These are phyloP conservation scores for Calonectria leucothoes DNA, from an alignment of 2,329 filamentous ascomycete species.

Conservation along the genomic window DNA sequence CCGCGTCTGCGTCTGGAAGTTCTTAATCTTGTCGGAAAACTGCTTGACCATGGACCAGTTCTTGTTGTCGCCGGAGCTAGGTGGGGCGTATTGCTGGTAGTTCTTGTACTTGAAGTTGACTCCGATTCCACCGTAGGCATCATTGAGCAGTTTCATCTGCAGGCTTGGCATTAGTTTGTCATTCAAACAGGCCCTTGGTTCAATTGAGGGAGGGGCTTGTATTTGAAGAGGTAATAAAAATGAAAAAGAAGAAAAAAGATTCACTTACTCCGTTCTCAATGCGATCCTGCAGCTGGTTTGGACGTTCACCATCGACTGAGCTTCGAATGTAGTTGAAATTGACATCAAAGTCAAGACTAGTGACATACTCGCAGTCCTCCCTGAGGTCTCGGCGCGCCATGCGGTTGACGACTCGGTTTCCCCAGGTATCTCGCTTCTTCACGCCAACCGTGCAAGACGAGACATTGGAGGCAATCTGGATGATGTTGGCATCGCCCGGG, in stretches of 20 bases:
- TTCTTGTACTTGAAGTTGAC: constrained; percentile 12
- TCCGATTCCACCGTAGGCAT: not conserved
- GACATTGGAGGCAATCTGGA: constrained; percentile 13
- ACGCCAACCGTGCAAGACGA: constrained; percentile 14
- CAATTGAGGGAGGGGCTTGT: no score
- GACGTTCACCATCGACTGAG: not conserved
- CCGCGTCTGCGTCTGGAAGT: constrained; percentile 13
- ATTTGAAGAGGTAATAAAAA: no score
- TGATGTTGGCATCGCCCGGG: not conserved
- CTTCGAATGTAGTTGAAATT: constrained; percentile 20
- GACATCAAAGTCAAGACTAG: constrained; percentile 16
- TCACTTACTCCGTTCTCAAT: constrained; percentile 9
- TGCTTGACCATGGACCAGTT: constrained; percentile 20
- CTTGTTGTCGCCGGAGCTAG: constrained; percentile 7
- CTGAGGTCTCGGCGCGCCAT: constrained; percentile 3
- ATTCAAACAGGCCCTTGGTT: not conserved
- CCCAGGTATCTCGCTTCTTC: constrained; percentile 4
- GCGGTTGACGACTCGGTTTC: not conserved
- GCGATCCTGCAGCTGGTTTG: not conserved
- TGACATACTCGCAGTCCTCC: constrained; percentile 5
- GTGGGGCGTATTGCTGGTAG: constrained; percentile 15
- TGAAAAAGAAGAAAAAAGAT: no score
- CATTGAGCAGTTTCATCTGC: constrained; percentile 12
- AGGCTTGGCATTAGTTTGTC: not conserved
- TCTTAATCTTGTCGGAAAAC: not conserved